phyloP scores from a whole-genome alignment of 2,329 filamentous ascomycete species.

The Metarhizium album region DNA sequence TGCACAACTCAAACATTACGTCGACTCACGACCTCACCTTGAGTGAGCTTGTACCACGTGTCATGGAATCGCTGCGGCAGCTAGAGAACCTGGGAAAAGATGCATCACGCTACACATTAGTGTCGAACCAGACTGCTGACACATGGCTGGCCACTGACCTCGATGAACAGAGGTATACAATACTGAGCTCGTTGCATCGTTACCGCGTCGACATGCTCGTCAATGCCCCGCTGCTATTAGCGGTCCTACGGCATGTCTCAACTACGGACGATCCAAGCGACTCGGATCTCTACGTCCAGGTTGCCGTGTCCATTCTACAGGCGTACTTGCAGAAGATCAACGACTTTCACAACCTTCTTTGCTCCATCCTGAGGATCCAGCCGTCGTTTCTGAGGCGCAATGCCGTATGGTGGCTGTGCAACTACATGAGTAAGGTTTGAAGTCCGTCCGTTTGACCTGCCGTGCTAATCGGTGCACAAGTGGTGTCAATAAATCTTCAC shows the following conservation, averaged over 20 bases:
- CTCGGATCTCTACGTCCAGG: slow-evolving; percentile 9
- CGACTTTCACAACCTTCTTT: slow-evolving; percentile 12
- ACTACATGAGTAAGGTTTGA: slow-evolving; percentile 17
- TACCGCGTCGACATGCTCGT: slow-evolving; percentile 6
- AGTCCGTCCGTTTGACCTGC: background rate
- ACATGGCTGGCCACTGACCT: slow-evolving; percentile 2
- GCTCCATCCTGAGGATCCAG: slow-evolving; percentile 9
- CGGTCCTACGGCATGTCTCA: slow-evolving; percentile 10
- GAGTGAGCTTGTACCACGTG: slow-evolving; percentile 9
- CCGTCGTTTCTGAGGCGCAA: slow-evolving; percentile 15
- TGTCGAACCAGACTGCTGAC: slow-evolving; percentile 4
- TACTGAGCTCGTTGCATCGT: slow-evolving; percentile 9
- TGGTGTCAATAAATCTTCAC: slow-evolving; percentile 17
- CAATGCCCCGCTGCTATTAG: slow-evolving; percentile 9
- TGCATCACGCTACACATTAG: slow-evolving; percentile 3
- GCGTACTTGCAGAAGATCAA: slow-evolving; percentile 11
- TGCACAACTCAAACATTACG: slow-evolving; percentile 13
- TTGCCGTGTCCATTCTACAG: slow-evolving; percentile 12
- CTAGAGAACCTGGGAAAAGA: slow-evolving; percentile 10
- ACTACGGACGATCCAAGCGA: slow-evolving; percentile 1
- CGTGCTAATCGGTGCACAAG: slow-evolving; percentile 5
- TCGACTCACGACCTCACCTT: slow-evolving; percentile 4
- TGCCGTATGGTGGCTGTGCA: slow-evolving; percentile 21
- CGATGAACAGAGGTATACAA: slow-evolving; percentile 6
- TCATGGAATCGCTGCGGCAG: slow-evolving; percentile 10